phyloP scores from a whole-genome alignment of 2,329 filamentous ascomycete species.

The Capronia epimyces region DNA sequence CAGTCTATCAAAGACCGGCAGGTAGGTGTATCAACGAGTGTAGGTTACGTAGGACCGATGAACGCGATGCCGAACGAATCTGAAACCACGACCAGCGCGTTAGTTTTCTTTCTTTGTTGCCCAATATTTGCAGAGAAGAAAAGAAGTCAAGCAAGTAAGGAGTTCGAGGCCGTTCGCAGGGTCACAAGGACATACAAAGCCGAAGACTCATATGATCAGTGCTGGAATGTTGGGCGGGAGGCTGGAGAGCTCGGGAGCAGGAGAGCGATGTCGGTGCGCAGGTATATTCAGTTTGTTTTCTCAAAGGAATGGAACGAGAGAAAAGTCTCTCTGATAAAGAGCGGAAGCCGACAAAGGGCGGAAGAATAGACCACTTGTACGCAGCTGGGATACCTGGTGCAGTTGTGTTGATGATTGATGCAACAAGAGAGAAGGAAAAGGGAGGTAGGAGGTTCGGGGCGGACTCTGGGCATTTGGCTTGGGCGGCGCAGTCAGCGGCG shows the following conservation, averaged over 20 bases:
- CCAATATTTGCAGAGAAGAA: conserved; percentile 11
- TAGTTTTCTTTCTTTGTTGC: conserved; percentile 13
- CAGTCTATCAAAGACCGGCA: conserved; percentile 25
- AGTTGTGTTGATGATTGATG: conserved; percentile 11
- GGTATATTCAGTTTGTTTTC: conserved; percentile 14
- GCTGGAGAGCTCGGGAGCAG: too few relatives aligned
- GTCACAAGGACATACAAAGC: conserved; percentile 26
- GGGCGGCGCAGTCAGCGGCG: conserved; percentile 1
- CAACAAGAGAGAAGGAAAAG: conserved; percentile 7
- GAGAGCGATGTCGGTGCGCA: conserved; percentile 21
- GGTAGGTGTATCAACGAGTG: conserved; percentile 8
- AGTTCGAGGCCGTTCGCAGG: conserved; percentile 16
- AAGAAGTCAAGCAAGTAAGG: conserved; percentile 16
- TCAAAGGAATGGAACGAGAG: conserved; percentile 30
- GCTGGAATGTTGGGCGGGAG: conserved; percentile 24
- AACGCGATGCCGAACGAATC: conserved; percentile 13
- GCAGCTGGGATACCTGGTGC: conserved; percentile 4
- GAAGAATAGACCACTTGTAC: conserved; percentile 14
- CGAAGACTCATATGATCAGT: conserved; percentile 28
- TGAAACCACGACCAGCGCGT: conserved; percentile 14
- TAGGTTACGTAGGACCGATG: conserved; percentile 17
- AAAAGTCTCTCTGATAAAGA: conserved; percentile 29
- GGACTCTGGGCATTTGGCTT: conserved; percentile 8
- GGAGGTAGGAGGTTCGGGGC: conserved; percentile 10
- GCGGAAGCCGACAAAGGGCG: conserved; percentile 27